Evolutionary conservation across 495 filamentous ascomycete genomes (phyloP), one percentile per base, ranked within the genome.

Genomic region (Daldinia vernicosa): DNA sequence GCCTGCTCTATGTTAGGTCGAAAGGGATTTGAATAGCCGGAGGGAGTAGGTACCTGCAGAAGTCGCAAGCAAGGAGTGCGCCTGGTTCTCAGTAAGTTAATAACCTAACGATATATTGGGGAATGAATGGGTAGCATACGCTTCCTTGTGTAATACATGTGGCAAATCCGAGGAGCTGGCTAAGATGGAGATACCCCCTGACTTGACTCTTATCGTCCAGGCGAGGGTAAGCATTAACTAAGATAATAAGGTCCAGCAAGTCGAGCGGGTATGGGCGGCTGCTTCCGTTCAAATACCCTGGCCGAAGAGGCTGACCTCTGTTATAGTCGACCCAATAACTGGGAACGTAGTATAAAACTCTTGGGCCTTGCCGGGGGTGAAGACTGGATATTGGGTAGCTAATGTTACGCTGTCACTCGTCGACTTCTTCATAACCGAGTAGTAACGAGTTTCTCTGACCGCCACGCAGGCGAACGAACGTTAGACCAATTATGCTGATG

Each of bases 91-190:
- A 58, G 69, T 63, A 70, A 71, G 67, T 69, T 72, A 15, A 47
- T 62, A 54, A 24, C 17, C 52, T 51, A 51, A n/a, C 15, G 58
- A 14, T 15, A 39, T 47, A 26, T 62, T 33, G 66, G 74, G 59
- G 47, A 32, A 19, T 26, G 47, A 26, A 28, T 33, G 28, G 50
- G 54, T 58, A 60, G 58, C 70, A 40, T 77, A 78, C 76, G 76
- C 67, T 78, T 78, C 66, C 76, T 75, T 66, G 76, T 78, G 32
- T 76, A 78, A 69, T 78, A 77, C 76, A 78, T 78, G 54, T 73
- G 62, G 70, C 66, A 69, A 73, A 51, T 62, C 66, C 66, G 52
- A 66, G 28, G 9, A 69, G 22, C 62, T 65, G 50, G 50, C 17
- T 51, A 24, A 63, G 62, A 69, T 24, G 66, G 47, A 69, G 51